Evolutionary conservation across 352 stramenopile genomes (phyloP), one percentile per base, ranked within the genome.

Genomic region (Globisporangium cylindrosporum): DNA sequence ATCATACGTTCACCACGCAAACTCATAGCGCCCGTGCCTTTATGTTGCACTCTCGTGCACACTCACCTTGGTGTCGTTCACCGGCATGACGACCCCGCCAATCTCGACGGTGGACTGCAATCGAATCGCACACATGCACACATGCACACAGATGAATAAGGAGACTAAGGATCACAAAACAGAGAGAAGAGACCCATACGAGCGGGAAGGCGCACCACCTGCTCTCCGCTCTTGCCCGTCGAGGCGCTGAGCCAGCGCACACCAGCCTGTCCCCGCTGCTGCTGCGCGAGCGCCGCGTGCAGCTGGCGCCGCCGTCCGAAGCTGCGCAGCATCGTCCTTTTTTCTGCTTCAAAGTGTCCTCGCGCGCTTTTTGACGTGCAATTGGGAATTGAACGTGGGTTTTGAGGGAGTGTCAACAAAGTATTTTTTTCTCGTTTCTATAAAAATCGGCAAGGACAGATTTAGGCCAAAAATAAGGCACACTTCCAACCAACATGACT

Each of bases 31-130:
- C 8, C 43, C 15, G 18, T 15, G 55, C 9, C 5, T 4, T 9
- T 27, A 24, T 15, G 58, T 22, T 43, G 12, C 36, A 43, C 36
- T 15, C 1, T 0, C 9, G 22, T 22, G 18, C 5, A 10, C 41
- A n/a, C 51, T 15, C 22, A 89, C 76, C 65, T 72, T 77, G 24
- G 74, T 46, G 10, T 59, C 38, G 3, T 68, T 70, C 29, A 86
- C 68, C n/a, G 69, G 65, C 8, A 79, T 80, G 7, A 82, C 73
- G 22, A 92, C 80, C 27, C 75, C 80, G 8, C 83, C 80, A 41
- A 92, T 89, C 67, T 90, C 80, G 20, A 92, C 72, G n/a, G 76
- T 84, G 12, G 67, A 66, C 27, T 66, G 55, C 24, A 59, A 14
- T 36, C 9, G 10, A 25, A 57, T 48, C 15, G 22, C 22, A 58